Evolutionary conservation across 1,284 basidiomycete genomes (phyloP).

Genomic region (Ganoderma lingzhi): DNA sequence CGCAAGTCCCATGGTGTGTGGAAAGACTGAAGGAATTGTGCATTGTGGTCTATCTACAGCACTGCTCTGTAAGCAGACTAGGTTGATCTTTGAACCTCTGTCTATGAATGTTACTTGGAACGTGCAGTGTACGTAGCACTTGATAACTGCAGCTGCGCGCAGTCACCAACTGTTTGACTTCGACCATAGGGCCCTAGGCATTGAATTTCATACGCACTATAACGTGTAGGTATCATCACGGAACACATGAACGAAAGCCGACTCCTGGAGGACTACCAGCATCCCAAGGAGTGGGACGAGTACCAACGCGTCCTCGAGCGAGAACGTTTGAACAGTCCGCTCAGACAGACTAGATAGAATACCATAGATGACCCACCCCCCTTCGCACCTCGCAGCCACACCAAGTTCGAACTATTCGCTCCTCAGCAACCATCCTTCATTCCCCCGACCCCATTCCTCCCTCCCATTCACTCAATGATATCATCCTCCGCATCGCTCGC

Average conservation of each 20-base stretch:
- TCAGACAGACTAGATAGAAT: conserved; percentile 2
- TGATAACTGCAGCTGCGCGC: too few relatives aligned
- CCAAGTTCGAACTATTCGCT: not conserved
- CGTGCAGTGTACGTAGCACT: too few relatives aligned
- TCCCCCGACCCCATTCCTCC: not conserved
- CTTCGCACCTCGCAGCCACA: not conserved
- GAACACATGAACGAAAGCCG: conserved; percentile 1
- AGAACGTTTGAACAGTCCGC: conserved; percentile 5
- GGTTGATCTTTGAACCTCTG: too few relatives aligned
- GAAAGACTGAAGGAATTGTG: not conserved
- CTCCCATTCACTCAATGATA: conserved; percentile 47
- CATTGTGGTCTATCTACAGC: not conserved
- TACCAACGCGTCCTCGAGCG: not conserved
- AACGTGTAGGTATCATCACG: conserved; percentile 16
- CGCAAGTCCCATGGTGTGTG: not conserved
- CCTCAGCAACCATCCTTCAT: not conserved
- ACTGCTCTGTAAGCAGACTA: too few relatives aligned
- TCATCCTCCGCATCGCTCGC: conserved; percentile 84
- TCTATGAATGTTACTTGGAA: too few relatives aligned
- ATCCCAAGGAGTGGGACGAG: not conserved
- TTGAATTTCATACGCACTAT: conserved; percentile 3
- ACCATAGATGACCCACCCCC: not conserved
- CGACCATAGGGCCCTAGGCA: not conserved
- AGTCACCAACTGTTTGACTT: too few relatives aligned
- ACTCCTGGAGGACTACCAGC: not conserved